Evolutionary conservation across 2,329 filamentous ascomycete genomes (phyloP), one percentile per base, ranked within the genome.

Genomic region (Talaromyces sp.): DNA sequence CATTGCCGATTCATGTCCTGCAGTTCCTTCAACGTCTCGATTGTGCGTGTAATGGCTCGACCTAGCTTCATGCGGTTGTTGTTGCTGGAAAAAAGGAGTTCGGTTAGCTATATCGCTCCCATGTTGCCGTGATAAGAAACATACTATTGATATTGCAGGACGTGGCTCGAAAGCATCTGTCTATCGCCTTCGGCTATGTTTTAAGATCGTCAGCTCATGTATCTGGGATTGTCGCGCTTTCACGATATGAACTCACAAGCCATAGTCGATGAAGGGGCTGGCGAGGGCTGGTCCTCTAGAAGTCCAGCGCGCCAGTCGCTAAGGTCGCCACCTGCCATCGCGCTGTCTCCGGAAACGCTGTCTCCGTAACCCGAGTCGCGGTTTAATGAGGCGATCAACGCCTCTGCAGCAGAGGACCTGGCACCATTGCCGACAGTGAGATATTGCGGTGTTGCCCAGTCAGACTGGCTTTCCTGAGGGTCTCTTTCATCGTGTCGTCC

Each of bases 311-410:
- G 80, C 82, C 84, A 87, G 56, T 75, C 75, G 46, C 77, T 73
- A 71, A 69, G 26, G 57, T 70, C 69, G 65, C 74, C 73, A 59
- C 73, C 74, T 60, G 74, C 73, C 46, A 78, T 73, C 62, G 78
- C 75, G 65, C 84, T 84, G 57, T 89, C 89, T 62, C 86, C 87
- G 31, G 84, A 80, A 55, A 89, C 82, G 72, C 91, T 96, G 51
- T 89, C 89, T 59, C 91, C 93, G 71, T 98, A 98, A 7, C 93
- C 95, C 19, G 93, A 98, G 73, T 99, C 95, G 61, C 86, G 81
- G 63, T 96, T 91, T 59, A 98, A 80, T 68, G 96, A 84, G 19
- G 88, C 86, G 75, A 95, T 90, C 43, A 98, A 81, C 59, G 87
- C 87, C 31, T 89, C 85, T 41, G 91, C 93, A 72, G 91, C 90